phyloP scores from a whole-genome alignment of 805 yeast genomes.

The Candida railenensis region DNA sequence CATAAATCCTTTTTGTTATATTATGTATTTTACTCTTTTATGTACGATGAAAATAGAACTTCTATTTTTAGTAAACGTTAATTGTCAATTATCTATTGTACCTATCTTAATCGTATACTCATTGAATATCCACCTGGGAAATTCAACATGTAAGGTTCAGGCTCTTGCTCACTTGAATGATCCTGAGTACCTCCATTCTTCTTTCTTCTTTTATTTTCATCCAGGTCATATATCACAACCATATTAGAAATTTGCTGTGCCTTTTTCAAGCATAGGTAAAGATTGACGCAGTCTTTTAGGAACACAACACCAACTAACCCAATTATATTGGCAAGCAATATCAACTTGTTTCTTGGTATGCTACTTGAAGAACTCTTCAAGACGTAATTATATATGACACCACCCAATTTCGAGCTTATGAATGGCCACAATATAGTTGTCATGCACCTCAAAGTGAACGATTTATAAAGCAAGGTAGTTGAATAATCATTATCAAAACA shows the following conservation, averaged over 20 bases:
- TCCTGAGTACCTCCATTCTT: background rate
- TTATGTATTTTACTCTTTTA: constrained; percentile 3
- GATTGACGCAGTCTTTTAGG: constrained; percentile 31
- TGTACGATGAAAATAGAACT: constrained; percentile 6
- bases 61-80: background rate
- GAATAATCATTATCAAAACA: constrained; percentile 37
- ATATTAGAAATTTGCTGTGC: constrained; percentile 29
- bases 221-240: constrained; percentile 15
- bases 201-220: background rate
- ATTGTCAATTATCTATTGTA: background rate
- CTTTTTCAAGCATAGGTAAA: constrained; percentile 27
- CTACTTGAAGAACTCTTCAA: constrained; percentile 1
- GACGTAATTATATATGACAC: constrained; percentile 14
- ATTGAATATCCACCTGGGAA: constrained; percentile 5
- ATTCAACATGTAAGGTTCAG: constrained; percentile 1
- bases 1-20: constrained; percentile 2
- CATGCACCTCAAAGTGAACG: constrained; percentile 24
- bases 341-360: constrained; percentile 15
- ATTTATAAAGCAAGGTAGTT: constrained; percentile 17
- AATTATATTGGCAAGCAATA: constrained; percentile 29
- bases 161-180: background rate
- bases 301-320: constrained; percentile 33
- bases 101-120: background rate
- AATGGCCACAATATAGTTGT: constrained; percentile 43
- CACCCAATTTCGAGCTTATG: constrained; percentile 32